These are phyloP conservation scores for Primulina huaijiensis DNA, from an alignment of 257 asterid species.

Conservation along the genomic window DNA sequence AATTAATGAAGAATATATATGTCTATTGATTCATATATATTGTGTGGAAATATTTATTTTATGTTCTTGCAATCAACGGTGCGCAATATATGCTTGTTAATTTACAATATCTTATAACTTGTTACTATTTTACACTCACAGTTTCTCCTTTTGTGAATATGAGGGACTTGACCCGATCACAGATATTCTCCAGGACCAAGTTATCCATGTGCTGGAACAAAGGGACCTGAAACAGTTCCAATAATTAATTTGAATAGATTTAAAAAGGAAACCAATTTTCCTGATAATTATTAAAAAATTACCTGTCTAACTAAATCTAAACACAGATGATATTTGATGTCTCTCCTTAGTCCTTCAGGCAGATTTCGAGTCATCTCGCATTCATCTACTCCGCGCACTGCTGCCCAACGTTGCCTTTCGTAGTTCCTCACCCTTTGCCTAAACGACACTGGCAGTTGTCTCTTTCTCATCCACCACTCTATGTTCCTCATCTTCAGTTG, in stretches of 20 bases:
- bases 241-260: no score
- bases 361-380: constrained; percentile 83
- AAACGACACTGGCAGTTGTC: constrained; percentile 57
- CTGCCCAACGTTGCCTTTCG: constrained; percentile 94
- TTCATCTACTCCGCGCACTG: constrained; percentile 95
- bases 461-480: constrained; percentile 98
- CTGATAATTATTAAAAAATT: neutral
- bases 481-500: constrained; percentile 90
- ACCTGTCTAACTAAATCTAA: constrained; percentile 91
- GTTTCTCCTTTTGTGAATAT: constrained; percentile 94
- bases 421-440: constrained; percentile 80
- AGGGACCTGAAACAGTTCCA: constrained; percentile 56
- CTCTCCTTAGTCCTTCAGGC: constrained; percentile 88
- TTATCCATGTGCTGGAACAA: constrained; percentile 94
- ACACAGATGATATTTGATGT: constrained; percentile 91
- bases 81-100: no score
- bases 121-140: constrained; percentile 32
- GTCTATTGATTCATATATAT: neutral
- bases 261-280: neutral
- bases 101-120: no score
- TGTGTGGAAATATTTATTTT: neutral
- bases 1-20: neutral
- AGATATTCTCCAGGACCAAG: constrained; percentile 84
- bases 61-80: no score
- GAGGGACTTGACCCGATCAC: constrained; percentile 90